Conservation (phyloP, 2,329 filamentous ascomycete species). For the Zasmidium citrigriseum region DNA sequence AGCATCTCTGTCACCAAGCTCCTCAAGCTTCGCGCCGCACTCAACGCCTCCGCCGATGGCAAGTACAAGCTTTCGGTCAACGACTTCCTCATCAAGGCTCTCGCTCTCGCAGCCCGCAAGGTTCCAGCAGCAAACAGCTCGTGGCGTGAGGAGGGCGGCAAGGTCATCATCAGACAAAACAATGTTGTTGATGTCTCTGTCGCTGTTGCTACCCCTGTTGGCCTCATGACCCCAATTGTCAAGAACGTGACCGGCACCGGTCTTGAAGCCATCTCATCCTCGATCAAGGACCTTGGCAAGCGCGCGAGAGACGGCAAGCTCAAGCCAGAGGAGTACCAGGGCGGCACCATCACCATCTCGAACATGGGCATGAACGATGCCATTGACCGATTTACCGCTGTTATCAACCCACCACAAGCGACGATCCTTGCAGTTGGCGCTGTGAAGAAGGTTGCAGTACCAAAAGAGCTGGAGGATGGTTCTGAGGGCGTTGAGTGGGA, state of each 20-base stretch:
- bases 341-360: constrained; percentile 97
- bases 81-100: constrained; percentile 98
- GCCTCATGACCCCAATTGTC: constrained; percentile 97
- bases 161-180: constrained; percentile 83
- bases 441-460: constrained; percentile 91
- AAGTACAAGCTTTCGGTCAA: constrained; percentile 99
- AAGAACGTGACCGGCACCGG: constrained; percentile 84
- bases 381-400: constrained; percentile 93
- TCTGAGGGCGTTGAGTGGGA: constrained; percentile 79
- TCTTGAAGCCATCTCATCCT: constrained; percentile 80
- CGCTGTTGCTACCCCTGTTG: constrained; percentile 87
- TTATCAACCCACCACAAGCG: constrained; percentile 98
- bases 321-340: constrained; percentile 99
- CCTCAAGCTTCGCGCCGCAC: constrained; percentile 88
- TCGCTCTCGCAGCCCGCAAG: constrained; percentile 84
- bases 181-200: constrained; percentile 93
- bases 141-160: constrained; percentile 76
- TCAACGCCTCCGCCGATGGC: constrained; percentile 86
- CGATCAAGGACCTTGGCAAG: constrained; percentile 96
- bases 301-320: constrained; percentile 95
- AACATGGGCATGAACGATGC: constrained; percentile 99
- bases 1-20: constrained; percentile 92
- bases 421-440: constrained; percentile 94
- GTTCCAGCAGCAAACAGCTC: constrained; percentile 94
- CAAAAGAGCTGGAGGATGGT: constrained; percentile 81